phyloP scores from a whole-genome alignment of 176 grass and related monocot species.

The Juncus inflexus region DNA sequence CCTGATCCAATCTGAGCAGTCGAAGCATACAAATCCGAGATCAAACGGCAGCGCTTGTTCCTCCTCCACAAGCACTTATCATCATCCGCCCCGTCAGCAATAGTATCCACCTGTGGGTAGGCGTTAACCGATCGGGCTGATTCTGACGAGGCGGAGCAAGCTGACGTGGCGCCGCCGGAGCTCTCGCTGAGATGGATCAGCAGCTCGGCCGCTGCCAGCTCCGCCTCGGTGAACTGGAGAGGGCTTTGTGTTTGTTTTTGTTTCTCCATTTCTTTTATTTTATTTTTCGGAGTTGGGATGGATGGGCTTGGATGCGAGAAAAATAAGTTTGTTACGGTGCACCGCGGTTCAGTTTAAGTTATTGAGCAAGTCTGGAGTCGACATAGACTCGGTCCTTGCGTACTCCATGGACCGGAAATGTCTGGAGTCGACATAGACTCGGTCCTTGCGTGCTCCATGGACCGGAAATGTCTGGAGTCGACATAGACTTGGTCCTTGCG shows the following conservation, averaged over 20 bases:
- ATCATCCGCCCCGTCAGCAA: constrained; percentile 23
- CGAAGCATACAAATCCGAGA: constrained; percentile 45
- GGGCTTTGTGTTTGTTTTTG: not conserved
- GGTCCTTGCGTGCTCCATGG: too few relatives aligned
- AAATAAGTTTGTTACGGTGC: not conserved
- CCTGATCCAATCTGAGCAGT: constrained; percentile 27
- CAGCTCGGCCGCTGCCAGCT: constrained; percentile 32
- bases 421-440: too few relatives aligned
- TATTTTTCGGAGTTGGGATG: not conserved
- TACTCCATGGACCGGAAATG: too few relatives aligned
- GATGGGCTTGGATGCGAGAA: constrained; percentile 5
- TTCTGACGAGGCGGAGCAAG: constrained; percentile 18
- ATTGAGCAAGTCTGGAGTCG: too few relatives aligned
- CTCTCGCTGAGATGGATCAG: constrained; percentile 21
- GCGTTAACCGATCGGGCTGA: constrained; percentile 32
- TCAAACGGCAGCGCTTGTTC: constrained; percentile 40
- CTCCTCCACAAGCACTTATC: constrained; percentile 24
- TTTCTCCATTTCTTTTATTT: not conserved
- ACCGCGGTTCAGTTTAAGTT: constrained; percentile 4
- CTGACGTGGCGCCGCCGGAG: not conserved
- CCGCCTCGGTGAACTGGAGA: constrained; percentile 14
- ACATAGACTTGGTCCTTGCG: too few relatives aligned
- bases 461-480: too few relatives aligned
- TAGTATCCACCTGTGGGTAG: not conserved
- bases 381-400: not conserved